Conservation (phyloP, 169 alveolate genomes). For the Plasmodium sp. region DNA sequence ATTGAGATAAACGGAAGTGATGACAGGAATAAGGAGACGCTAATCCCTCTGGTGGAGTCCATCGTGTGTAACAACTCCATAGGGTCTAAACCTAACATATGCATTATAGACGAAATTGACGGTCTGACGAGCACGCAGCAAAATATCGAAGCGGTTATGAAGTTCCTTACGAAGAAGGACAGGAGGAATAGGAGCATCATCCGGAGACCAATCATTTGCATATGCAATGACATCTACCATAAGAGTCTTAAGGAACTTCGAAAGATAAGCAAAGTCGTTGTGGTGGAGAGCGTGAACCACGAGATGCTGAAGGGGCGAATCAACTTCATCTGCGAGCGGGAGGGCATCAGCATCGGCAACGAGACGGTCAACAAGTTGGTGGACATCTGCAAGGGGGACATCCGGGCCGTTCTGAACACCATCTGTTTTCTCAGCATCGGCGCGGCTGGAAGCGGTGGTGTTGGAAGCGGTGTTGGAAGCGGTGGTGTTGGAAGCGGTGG, state of each 20-base stretch:
- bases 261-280: conserved; percentile 80
- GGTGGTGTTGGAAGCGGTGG: no score
- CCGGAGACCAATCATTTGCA: conserved; percentile 96
- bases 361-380: conserved; percentile 78
- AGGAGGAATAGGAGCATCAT: conserved; percentile 35
- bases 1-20: conserved; percentile 97
- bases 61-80: conserved; percentile 81
- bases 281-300: conserved; percentile 78
- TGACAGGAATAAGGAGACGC: conserved; percentile 92
- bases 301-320: conserved; percentile 76
- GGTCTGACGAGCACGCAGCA: conserved; percentile 95
- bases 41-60: conserved; percentile 80
- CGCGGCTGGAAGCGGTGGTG: not conserved
- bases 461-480: not conserved
- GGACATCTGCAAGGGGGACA: conserved; percentile 78
- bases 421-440: conserved; percentile 62
- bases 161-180: conserved; percentile 72
- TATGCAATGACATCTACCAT: conserved; percentile 93
- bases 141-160: conserved; percentile 61
- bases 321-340: conserved; percentile 76
- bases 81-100: conserved; percentile 82
- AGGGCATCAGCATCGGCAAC: conserved; percentile 73
- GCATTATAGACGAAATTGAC: conserved; percentile 97
- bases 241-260: conserved; percentile 84
- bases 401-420: conserved; percentile 75